Base-by-base conservation (phyloP, 2,329 filamentous ascomycete genomes). In the Trichoderma sp. region DNA sequence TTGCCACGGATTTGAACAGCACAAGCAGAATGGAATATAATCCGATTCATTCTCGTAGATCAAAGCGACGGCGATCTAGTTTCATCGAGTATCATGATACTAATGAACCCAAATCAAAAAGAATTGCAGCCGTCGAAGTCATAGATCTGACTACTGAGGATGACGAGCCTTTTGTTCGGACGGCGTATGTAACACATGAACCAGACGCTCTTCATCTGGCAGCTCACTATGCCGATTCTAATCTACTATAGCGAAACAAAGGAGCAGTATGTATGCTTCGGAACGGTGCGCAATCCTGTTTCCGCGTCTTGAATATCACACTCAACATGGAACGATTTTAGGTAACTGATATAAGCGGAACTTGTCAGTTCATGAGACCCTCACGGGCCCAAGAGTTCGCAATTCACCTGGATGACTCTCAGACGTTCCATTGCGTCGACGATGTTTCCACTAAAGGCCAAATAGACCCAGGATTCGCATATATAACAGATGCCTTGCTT, bases 251-350 rank as follows among this genome's bases (percentile, higher is more conserved):
- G n/a, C n/a, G n/a, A n/a, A n/a, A n/a, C n/a, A n/a, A n/a, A n/a
- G n/a, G n/a, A n/a, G 9, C n/a, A 69, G 6, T 1, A n/a, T 29
- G 18, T 75, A 9, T 75, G 72, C 6, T 75, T 75, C 7, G 72
- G 72, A 2, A 75, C 69, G 35, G 53, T 75, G 27, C 12, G 64
- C 24, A 14, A 6, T n/a, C n/a, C n/a, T n/a, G n/a, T n/a, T n/a
- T n/a, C n/a, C n/a, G n/a, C n/a, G n/a, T n/a, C n/a, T n/a, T n/a
- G n/a, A n/a, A n/a, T n/a, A n/a, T n/a, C n/a, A n/a, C n/a, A n/a
- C n/a, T n/a, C n/a, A n/a, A n/a, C n/a, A n/a, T n/a, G n/a, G n/a
- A n/a, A n/a, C n/a, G n/a, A n/a, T n/a, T 24, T 56, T 9, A 69
- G 66, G 29, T 38, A 38, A 29, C 4, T 1, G n/a, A 29, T 29